Base-by-base conservation (phyloP, 2,329 filamentous ascomycete species). In the Colletotrichum chlorophyti region DNA sequence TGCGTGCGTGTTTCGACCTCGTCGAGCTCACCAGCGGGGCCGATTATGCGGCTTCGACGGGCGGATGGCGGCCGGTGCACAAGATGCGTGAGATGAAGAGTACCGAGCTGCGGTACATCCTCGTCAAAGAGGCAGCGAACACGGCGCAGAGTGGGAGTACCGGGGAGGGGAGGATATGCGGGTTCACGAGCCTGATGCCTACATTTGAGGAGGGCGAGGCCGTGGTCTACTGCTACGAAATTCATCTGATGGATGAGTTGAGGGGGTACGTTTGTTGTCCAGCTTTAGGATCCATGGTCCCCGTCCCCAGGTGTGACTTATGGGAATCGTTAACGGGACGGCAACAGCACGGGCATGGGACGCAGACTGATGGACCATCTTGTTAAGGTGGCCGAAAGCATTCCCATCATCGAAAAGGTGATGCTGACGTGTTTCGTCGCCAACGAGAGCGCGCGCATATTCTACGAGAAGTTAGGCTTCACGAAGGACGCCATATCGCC, bases 141-240 rank as follows among this genome's bases (percentile, higher is more conserved):
- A 3, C 32, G 4, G 12, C 12, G 17, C 10, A 62, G 8, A 64
- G 63, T 5, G 45, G 31, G 23, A n/a, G 8, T 6, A 70, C 71
- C 10, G 54, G 43, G 1, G 52, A 62, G 7, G 66, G 64, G 4
- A 47, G 40, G 31, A 62, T 88, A 8, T 69, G 72, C 15, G 86
- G 79, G 5, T 89, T 91, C 65, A 78, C 82, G 1, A 90, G 86
- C n/a, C 76, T 91, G 66, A 88, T 90, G 87, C 82, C 89, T n/a
- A 89, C 86, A 2, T 83, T 83, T 65, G 89, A 91, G 67, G 84
- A 87, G 61, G 80, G 80, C 1, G 74, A 84, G 58, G 78, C 86
- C 0, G 89, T 93, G 2, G 69, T 92, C 17, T 94, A 93, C 71
- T 88, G 90, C 70, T 94, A 93, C 69, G 90, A 94, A 73, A 85